Conservation (phyloP, 2,329 filamentous ascomycete genomes). For the Alternaria sp. region DNA sequence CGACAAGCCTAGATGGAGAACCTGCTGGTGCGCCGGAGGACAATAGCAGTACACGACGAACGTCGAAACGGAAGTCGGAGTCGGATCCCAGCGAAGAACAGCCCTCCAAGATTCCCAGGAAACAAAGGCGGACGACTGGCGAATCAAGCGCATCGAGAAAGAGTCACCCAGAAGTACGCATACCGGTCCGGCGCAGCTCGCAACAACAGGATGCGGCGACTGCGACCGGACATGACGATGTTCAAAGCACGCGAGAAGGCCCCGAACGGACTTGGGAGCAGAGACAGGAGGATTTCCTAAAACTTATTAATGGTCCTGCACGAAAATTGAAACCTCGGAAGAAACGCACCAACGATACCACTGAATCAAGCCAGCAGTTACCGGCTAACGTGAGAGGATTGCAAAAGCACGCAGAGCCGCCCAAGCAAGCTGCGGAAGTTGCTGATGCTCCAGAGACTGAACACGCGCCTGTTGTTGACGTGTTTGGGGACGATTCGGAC, state of each 20-base stretch:
- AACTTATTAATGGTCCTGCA: neutral
- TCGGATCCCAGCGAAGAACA: neutral
- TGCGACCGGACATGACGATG: no score
- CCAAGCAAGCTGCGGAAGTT: neutral
- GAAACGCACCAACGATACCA: neutral
- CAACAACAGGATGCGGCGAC: neutral
- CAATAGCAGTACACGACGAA: neutral
- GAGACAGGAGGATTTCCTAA: neutral
- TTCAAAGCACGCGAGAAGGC: neutral
- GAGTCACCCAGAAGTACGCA: neutral
- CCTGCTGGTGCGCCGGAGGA: neutral
- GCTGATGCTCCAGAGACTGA: neutral
- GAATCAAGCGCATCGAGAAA: neutral
- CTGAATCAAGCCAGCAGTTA: neutral
- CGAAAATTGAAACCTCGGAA: neutral
- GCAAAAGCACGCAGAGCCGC: neutral
- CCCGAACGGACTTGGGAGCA: neutral
- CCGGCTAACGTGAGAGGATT: neutral
- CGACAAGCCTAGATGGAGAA: neutral
- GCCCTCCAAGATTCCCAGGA: neutral
- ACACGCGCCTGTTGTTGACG: neutral
- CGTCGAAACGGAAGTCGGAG: neutral
- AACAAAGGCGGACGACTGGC: neutral
- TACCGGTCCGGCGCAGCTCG: neutral
- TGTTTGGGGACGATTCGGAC: neutral